Evolutionary conservation across 306 rosid species (phyloP).

Genomic region (Crotalaria pallida): DNA sequence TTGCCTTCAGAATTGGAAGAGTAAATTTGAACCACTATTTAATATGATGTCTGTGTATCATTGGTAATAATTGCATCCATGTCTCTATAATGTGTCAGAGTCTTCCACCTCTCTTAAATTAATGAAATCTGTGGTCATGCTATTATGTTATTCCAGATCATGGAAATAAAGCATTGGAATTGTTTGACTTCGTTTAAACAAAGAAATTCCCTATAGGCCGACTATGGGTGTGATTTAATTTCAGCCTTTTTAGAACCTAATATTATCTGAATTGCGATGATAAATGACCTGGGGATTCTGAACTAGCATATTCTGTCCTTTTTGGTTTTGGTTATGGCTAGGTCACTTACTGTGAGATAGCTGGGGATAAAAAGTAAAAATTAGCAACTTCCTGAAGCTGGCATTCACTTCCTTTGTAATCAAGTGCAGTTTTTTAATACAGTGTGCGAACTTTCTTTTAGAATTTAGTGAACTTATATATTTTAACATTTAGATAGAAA

Average conservation of each 20-base stretch:
- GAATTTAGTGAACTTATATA: background rate
- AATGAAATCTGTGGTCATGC: background rate
- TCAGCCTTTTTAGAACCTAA: background rate
- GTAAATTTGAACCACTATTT: background rate
- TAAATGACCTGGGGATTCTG: slow-evolving; percentile 2
- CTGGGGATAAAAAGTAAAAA: background rate
- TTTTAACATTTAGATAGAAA: background rate
- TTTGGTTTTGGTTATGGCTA: background rate
- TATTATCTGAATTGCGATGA: slow-evolving; percentile 13
- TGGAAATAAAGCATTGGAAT: slow-evolving; percentile 9
- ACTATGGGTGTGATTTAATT: background rate
- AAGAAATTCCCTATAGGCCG: background rate
- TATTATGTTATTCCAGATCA: background rate
- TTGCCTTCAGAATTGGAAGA: background rate
- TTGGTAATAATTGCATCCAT: background rate
- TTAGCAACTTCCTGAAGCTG: background rate
- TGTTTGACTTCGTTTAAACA: background rate
- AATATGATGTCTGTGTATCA: background rate
- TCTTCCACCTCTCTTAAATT: background rate
- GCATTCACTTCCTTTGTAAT: background rate
- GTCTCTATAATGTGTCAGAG: background rate
- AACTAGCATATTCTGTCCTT: background rate
- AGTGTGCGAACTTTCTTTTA: slow-evolving; percentile 1
- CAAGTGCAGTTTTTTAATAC: background rate
- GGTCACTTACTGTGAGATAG: background rate